Base-by-base conservation (phyloP, 2,329 filamentous ascomycete species). In the Ceratocystis ficicola region DNA sequence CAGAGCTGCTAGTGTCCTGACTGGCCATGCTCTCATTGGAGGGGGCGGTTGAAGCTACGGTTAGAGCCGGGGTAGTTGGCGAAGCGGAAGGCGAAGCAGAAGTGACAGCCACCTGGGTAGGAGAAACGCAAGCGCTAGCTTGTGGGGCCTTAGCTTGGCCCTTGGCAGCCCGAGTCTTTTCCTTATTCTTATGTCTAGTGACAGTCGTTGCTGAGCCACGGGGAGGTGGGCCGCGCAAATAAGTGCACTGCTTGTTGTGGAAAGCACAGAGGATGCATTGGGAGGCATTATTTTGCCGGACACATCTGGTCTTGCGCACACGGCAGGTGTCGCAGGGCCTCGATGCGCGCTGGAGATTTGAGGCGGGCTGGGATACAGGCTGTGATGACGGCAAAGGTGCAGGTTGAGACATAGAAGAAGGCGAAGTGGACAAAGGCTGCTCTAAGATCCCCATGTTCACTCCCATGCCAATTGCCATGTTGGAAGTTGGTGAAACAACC, bases 211-310 rank as follows among this genome's bases (percentile, higher is more conserved):
- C 73, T 70, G 44, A 66, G n/a, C 66, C 66, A 22, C 73, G 72
- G 36, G 73, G 73, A 17, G 73, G 72, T 20, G 73, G 73, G 0
- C 73, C 74, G n/a, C 73, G 73, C 63, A 85, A 77, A 72, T 86
- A 87, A 28, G 85, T 87, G 73, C 85, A 87, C 69, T 84, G 81
- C 71, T 86, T 83, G 72, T 83, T 83, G 74, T 87, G 84, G 72
- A 86, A 86, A 68, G 82, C 80, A 74, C 85, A 87, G 67, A 86
- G 76, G 62, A 86, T 82, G 72, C 85, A 87, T 69, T 81, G 78
- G 55, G 78, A 77, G 69, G 79, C 79, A 66, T 78, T 80, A 64
- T 85, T 81, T 71, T 85, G 80, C 70, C 84, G 81, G 62, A 86
- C 84, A 72, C 85, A 87, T 70, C 83, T 82, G 69, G 81, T 83